Percentiles rank a stretch among this genome's conserved stretches.
phyloP scores from a whole-genome alignment of 768 basidiomycete species.

The Nidularia pulvinata region DNA sequence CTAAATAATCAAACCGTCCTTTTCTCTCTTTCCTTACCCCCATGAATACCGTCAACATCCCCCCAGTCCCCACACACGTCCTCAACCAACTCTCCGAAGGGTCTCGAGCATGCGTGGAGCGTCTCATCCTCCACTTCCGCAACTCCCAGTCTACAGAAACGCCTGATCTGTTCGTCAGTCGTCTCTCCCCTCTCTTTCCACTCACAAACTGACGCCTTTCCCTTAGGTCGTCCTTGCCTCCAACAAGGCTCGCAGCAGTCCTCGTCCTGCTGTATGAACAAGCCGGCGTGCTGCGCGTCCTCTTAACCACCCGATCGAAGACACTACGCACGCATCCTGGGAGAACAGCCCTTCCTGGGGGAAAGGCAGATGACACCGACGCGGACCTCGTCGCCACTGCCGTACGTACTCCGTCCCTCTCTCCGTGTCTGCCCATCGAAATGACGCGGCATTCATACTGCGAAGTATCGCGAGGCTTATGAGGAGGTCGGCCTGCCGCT shows the following conservation, averaged over 20 bases:
- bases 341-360: conserved; percentile 82
- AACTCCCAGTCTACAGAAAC: not conserved
- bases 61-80: not conserved
- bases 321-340: conserved; percentile 68
- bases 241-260: not conserved
- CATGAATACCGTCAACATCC: too few species aligned
- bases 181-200: not conserved
- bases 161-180: not conserved
- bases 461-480: conserved; percentile 72
- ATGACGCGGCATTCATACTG: not conserved
- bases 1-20: too few species aligned
- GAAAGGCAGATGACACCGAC: conserved; percentile 72
- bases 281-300: conserved; percentile 61
- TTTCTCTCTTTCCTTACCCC: too few species aligned
- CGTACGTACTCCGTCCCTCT: conserved; percentile 39
- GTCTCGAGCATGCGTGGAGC: not conserved
- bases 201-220: not conserved
- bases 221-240: not conserved
- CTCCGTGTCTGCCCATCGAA: not conserved
- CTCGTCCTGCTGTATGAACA: conserved; percentile 32
- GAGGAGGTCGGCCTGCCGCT: conserved; percentile 77
- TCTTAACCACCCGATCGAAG: conserved; percentile 83
- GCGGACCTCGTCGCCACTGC: conserved; percentile 65
- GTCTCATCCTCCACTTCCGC: not conserved
- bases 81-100: not conserved